Conservation (phyloP, 495 filamentous ascomycete genomes). For the Letharia lupina region DNA sequence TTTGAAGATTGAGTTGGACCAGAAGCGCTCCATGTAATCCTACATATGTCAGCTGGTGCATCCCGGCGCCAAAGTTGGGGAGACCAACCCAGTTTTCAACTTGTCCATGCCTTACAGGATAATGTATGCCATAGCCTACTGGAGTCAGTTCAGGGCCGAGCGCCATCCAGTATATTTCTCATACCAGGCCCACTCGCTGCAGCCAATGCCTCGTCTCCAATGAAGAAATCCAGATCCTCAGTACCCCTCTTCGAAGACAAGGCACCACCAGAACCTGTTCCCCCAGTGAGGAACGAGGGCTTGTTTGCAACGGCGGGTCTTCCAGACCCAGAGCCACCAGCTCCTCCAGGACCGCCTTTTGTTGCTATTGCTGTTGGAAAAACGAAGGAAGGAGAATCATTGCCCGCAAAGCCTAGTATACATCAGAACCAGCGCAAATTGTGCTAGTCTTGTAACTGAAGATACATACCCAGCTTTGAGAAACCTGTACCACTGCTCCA, state of each 20-base stretch:
- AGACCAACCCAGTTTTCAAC: constrained; percentile 86
- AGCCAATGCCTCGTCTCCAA: constrained; percentile 88
- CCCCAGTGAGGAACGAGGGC: constrained; percentile 88
- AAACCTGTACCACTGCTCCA: constrained; percentile 85
- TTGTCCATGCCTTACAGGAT: constrained; percentile 94
- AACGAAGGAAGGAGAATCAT: constrained; percentile 97
- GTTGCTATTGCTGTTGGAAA: constrained; percentile 98
- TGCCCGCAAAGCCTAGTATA: constrained; percentile 84
- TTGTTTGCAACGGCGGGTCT: constrained; percentile 87
- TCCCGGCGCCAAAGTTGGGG: constrained; percentile 9
- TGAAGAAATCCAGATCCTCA: constrained; percentile 97
- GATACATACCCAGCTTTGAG: constrained; percentile 80
- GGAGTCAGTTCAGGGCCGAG: constrained; percentile 17
- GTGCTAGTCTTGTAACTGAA: constrained; percentile 1
- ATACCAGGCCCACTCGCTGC: constrained; percentile 74
- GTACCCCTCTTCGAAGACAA: constrained; percentile 89
- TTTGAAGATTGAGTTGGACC: constrained; percentile 99
- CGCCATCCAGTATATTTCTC: constrained; percentile 14
- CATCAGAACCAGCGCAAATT: constrained; percentile 1
- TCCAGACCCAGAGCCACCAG: constrained; percentile 69
- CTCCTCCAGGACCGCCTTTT: constrained; percentile 64
- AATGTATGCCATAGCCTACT: constrained; percentile 85
- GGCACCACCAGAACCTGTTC: constrained; percentile 71
- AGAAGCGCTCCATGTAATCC: constrained; percentile 99
- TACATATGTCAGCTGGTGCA: constrained; percentile 31